Base-by-base conservation (phyloP, 768 basidiomycete species). In the Dentipellis fragilis region DNA sequence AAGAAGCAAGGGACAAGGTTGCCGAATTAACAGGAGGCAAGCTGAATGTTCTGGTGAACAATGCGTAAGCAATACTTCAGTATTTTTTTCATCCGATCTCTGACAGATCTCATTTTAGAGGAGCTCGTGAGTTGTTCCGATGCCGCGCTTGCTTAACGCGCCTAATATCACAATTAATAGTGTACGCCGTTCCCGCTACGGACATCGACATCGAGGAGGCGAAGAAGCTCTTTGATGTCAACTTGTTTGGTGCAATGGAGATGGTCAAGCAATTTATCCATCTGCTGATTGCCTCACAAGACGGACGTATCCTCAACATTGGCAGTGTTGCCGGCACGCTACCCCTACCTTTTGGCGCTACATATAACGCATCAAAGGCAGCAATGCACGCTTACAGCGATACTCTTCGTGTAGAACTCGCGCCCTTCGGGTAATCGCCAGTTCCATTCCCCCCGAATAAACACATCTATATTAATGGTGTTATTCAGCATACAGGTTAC, bases 311-410 rank as follows among this genome's bases (percentile, higher is more conserved):
- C 17, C 59, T 71, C 10, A 63, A 70, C 45, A 63, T 68, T 2
- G 68, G 69, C 21, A 68, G 67, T 51, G 57, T 69, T 7, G 49
- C 62, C 3, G 68, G 59, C 3, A 49, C 71, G 11, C 58, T 69
- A 39, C 71, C 69, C 2, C 54, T 59, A 42, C 65, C 67, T 0
- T 71, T 69, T 51, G 62, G 66, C 10, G 61, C 61, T 9, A 45
- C 61, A 5, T 72, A 70, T 46, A 68, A 68, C 51, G 59, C 65
- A 1, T 64, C 60, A 42, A 72, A 72, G 48, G 71, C 69, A n/a
- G 71, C 71, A 1, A 57, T 72, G 3, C 62, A 64, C 51, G 50
- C 65, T 10, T 69, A 66, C 47, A 61, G 66, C 10, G 61, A 72
- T 57, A 68, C 66, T 4, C 57, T 72, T 10, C 62, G 71, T 1